Base-by-base conservation (phyloP, 768 basidiomycete species). In the Mycena galopus region DNA sequence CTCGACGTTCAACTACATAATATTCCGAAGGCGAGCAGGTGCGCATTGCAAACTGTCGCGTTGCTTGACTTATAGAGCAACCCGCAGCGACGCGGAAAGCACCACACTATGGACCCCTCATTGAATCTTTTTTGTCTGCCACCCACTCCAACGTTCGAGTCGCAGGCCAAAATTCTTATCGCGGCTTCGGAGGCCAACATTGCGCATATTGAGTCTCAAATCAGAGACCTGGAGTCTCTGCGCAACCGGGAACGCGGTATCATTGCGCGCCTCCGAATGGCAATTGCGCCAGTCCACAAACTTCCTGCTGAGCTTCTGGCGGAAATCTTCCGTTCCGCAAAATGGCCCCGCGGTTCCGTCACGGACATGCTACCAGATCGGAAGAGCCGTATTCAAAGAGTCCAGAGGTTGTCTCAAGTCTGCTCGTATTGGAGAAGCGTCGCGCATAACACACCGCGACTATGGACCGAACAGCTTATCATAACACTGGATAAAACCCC, bases 191-290 rank as follows among this genome's bases (percentile, higher is more conserved):
- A 68, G 33, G 67, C 62, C 11, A 69, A 68, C 35, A 55, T 69
- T 32, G 66, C 67, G 30, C 67, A 55, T 23, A 63, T 73, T 10
- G 72, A 69, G 11, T 67, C 65, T 27, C 71, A 72, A 37, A 73
- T 73, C 21, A 39, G 44, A 33, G 71, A 67, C 21, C 60, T 72
- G 10, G 27, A 44, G 12, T 39, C 59, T 50, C 61, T 73, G 21
- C 72, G 72, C 53, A 66, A 73, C 55, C 61, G 56, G 23, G 72
- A 73, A 27, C 63, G 57, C 33, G 67, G 50, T 14, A 17, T 47
- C 14, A 51, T 73, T n/a, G 47, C 56, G 27, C 12, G 51, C 9
- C 63, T 73, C 4, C 61, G 59, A 8, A 4, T 25, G 19, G 56
- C 53, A 10, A 60, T 73, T 30, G 61, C 67, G 5, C 72, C 72